A percentile compares a stretch with the other conserved stretches of the same genome.
Evolutionary conservation across 176 grass and related monocot species (phyloP).

Genomic region (Cenchrus purpureus): DNA sequence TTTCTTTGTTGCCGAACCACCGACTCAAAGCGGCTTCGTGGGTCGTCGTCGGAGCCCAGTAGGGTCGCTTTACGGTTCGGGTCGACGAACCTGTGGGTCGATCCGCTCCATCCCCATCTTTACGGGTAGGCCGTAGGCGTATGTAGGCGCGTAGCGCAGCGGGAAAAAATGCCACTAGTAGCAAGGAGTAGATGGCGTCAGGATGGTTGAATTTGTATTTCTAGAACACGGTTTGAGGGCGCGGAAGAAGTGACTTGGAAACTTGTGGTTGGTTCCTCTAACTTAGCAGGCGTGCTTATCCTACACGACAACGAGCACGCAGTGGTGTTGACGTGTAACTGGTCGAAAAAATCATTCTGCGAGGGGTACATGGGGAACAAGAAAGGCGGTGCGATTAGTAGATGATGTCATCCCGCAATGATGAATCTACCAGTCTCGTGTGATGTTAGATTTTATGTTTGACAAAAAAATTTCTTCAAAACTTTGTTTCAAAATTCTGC

Average conservation of each 20-base stretch:
- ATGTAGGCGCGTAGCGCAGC: too few species aligned
- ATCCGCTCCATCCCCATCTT: too few species aligned
- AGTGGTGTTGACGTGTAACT: neutral
- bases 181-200: neutral
- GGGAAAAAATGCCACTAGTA: neutral
- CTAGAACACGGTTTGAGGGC: neutral
- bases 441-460: too few species aligned
- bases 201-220: neutral
- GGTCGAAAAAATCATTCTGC: neutral
- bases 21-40: too few species aligned
- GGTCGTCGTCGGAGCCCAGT: too few species aligned
- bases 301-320: neutral
- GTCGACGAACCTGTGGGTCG: too few species aligned
- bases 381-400: neutral
- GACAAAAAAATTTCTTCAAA: too few species aligned
- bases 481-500: too few species aligned
- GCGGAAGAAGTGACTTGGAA: neutral
- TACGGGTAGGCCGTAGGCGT: too few species aligned
- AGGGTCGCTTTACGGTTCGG: too few species aligned
- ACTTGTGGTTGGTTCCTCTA: neutral
- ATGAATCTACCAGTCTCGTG: too few species aligned
- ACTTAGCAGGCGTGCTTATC: neutral
- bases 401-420: neutral
- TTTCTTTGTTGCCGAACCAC: too few species aligned
- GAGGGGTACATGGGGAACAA: neutral